Evolutionary conservation across 2,329 filamentous ascomycete species (phyloP), one percentile per base, ranked within the genome.

Genomic region (Fusarium hostae): DNA sequence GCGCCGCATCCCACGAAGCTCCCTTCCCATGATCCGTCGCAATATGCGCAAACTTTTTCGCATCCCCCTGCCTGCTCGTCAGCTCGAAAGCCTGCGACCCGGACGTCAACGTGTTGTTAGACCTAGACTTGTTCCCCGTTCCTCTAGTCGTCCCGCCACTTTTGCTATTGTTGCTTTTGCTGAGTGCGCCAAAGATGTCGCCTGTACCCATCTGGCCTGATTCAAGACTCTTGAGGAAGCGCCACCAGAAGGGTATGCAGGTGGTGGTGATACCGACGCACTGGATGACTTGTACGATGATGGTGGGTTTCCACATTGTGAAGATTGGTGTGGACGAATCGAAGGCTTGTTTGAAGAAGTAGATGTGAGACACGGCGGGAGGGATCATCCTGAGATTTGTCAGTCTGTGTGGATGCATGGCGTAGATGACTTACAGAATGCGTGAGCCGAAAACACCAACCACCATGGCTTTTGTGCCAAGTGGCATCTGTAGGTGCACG

Each of bases 211-310:
- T 66, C 8, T 66, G 63, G 0, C 63, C 63, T 5, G 63, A 66
- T 6, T 66, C 63, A 1, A 66, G 13, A 16, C 61, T 66, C 26
- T 66, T 66, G 7, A 66, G 44, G 41, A 66, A 66, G 3, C 63
- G 52, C 61, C 61, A 59, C 63, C 63, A 66, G 6, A 66, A 66
- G 5, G 63, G 63, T 1, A 66, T 35, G 34, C 61, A 66, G 3
- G 61, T 66, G 22, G 51, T 66, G 20, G 44, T 66, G 20, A 66
- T 30, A n/a, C 61, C 51, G 20, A 66, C 22, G 13, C 61, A 66
- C 10, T 66, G 63, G 13, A 48, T 51, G 0, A 66, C 61, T 24
- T 66, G 63, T 9, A 66, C 35, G 16, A 66, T 66, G 4, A 66
- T 12, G 10, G 39, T 47, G 22, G 62, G 30, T 24, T 16, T 66